These are phyloP conservation scores for Linum usitatissimum DNA, from an alignment of 345 rosid genomes.

Conservation along the genomic window DNA sequence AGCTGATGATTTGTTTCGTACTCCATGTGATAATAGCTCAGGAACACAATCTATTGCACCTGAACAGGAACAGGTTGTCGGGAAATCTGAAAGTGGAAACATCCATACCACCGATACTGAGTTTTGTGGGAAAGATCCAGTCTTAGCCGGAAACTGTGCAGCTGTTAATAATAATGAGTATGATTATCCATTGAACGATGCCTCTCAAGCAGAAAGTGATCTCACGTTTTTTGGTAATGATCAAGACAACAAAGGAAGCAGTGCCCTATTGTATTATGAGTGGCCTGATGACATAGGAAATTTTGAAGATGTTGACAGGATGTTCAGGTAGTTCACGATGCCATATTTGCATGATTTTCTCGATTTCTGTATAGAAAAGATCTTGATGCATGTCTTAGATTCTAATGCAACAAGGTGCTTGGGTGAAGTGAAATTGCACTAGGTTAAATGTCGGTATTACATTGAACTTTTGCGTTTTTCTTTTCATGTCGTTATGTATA, in stretches of 20 bases:
- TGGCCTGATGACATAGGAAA: constrained; percentile 74
- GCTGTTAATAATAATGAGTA: constrained; percentile 28
- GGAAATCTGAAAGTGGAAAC: constrained; percentile 28
- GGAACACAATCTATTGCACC: constrained; percentile 21
- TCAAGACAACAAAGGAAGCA: constrained; percentile 43
- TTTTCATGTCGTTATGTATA: background rate
- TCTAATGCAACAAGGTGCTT: too few relatives aligned
- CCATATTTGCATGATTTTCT: background rate
- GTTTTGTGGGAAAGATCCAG: constrained; percentile 31
- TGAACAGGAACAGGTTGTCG: constrained; percentile 34
- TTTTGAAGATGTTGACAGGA: constrained; percentile 85
- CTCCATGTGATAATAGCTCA: constrained; percentile 27
- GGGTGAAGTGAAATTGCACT: too few relatives aligned
- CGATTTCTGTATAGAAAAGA: too few relatives aligned
- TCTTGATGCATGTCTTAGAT: too few relatives aligned
- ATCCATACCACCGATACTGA: constrained; percentile 24
- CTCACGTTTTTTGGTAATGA: constrained; percentile 49
- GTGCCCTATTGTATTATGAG: constrained; percentile 52
- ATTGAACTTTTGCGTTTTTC: background rate
- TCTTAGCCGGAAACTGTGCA: constrained; percentile 31
- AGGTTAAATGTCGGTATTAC: background rate
- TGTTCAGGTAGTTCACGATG: constrained; percentile 52
- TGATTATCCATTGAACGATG: constrained; percentile 40
- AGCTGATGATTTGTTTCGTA: constrained; percentile 29
- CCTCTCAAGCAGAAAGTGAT: constrained; percentile 37